These are phyloP conservation scores for Solanum clarkiae DNA, from an alignment of 257 asterid species.

Conservation along the genomic window DNA sequence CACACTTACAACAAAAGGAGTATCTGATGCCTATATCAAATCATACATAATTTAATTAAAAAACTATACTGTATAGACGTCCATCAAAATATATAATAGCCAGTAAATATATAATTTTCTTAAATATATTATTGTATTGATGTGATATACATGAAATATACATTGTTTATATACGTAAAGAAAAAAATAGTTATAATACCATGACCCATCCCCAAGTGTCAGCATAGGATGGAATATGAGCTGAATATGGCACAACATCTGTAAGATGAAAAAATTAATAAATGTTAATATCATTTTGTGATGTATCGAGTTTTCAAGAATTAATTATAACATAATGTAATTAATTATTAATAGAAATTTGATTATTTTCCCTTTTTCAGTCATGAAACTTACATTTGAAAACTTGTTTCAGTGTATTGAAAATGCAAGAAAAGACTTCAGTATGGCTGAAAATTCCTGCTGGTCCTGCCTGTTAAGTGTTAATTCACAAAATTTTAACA, in stretches of 20 bases:
- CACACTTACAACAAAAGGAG: constrained; percentile 31
- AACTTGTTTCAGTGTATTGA: constrained; percentile 79
- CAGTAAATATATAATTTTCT: neutral
- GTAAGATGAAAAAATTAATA: constrained; percentile 10
- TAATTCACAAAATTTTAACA: neutral
- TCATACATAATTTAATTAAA: neutral
- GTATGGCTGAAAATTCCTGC: constrained; percentile 92
- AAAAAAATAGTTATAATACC: constrained; percentile 24
- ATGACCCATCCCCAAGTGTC: constrained; percentile 99
- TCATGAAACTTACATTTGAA: constrained; percentile 61
- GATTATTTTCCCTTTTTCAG: neutral
- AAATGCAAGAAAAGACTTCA: constrained; percentile 86
- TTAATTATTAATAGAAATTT: neutral
- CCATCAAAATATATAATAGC: neutral
- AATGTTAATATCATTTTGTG: neutral
- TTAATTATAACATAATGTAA: neutral
- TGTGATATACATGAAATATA: neutral
- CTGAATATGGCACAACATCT: constrained; percentile 95
- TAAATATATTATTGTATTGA: neutral
- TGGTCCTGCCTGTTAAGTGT: constrained; percentile 67
- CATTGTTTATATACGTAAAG: neutral
- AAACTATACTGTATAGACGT: neutral
- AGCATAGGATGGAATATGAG: constrained; percentile 90
- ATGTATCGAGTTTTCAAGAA: neutral
- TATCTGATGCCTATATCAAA: constrained; percentile 62